Evolutionary conservation across 805 yeast species (phyloP).

Genomic region (Monosporozyma aquatica): DNA sequence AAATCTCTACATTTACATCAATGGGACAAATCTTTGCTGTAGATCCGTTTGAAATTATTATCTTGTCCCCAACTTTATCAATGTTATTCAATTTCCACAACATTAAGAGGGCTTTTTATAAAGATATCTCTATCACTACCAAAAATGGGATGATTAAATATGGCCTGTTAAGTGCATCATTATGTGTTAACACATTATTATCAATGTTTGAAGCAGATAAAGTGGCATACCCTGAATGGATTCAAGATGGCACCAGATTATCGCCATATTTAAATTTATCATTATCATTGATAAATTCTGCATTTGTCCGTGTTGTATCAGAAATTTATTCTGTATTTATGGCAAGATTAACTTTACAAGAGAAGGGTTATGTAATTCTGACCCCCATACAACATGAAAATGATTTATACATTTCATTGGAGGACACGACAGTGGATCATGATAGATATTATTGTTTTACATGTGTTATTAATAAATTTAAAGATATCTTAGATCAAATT

Average conservation of each 20-base stretch:
- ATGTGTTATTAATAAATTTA: slow-evolving; percentile 9
- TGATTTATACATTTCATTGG: slow-evolving; percentile 2
- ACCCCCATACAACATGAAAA: slow-evolving; percentile 7
- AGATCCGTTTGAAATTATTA: slow-evolving; percentile 19
- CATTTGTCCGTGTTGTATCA: slow-evolving; percentile 17
- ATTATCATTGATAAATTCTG: slow-evolving; percentile 13
- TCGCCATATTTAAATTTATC: slow-evolving; percentile 12
- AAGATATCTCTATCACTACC: slow-evolving; percentile 5
- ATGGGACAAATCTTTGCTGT: slow-evolving; percentile 9
- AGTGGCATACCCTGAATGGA: neutral
- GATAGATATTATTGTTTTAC: slow-evolving; percentile 12
- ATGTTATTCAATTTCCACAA: slow-evolving; percentile 19
- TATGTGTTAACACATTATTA: slow-evolving; percentile 14
- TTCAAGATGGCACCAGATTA: neutral
- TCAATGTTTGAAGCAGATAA: slow-evolving; percentile 11
- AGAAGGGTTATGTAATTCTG: slow-evolving; percentile 12
- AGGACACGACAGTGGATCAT: slow-evolving; percentile 7
- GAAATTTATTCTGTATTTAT: slow-evolving; percentile 20
- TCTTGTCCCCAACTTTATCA: slow-evolving; percentile 16
- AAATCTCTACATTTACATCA: slow-evolving; percentile 14
- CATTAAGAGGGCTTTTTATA: slow-evolving; percentile 11
- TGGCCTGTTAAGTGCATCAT: slow-evolving; percentile 12
- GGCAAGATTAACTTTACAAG: slow-evolving; percentile 15
- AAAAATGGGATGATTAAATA: slow-evolving; percentile 17
- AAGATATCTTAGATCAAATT: slow-evolving; percentile 15